Evolutionary conservation across 176 grass and related monocot genomes (phyloP), one percentile per base, ranked within the genome.

Genomic region (Areca catechu): DNA sequence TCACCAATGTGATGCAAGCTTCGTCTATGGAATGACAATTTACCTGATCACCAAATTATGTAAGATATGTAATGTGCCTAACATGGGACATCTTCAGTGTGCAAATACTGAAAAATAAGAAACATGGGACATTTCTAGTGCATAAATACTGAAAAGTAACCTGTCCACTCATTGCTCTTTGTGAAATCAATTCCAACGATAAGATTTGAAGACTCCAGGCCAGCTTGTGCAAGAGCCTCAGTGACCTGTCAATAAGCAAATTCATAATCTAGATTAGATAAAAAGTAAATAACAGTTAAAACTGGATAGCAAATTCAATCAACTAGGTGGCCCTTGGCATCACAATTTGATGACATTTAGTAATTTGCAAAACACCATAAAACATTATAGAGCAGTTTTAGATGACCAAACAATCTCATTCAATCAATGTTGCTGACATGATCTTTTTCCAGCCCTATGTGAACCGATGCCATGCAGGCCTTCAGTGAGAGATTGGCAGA

Each of bases 111-210:
- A 10, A 30, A 1, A 20, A 51, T 24, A 69, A 55, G 34, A 0
- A 62, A 62, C 30, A 65, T 16, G 20, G 6, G 27, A 5, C 12
- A 15, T 37, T 48, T 21, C 19, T 47, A 24, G 16, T 5, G 4
- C 1, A 60, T n/a, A 18, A 37, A 19, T 43, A 12, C 22, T 30
- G 24, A 60, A 53, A 16, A 65, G 57, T 54, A 81, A 82, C 92
- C 92, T 88, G 86, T 91, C 92, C 92, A 97, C 49, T 97, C 92
- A 3, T 97, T 97, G 65, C 92, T 97, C 67, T 97, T 97, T 58
- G 92, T 97, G 68, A 97, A 97, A 81, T 97, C 92, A 71, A 97
- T 82, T 14, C 92, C 92, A 0, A 97, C 86, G 17, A 97, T 88
- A 57, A 97, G 86, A 85, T 97, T 96, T 0, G 83, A 91, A 10